Conservation (phyloP, 2,329 filamentous ascomycete genomes). For the Cladosporium sphaerospermum region DNA sequence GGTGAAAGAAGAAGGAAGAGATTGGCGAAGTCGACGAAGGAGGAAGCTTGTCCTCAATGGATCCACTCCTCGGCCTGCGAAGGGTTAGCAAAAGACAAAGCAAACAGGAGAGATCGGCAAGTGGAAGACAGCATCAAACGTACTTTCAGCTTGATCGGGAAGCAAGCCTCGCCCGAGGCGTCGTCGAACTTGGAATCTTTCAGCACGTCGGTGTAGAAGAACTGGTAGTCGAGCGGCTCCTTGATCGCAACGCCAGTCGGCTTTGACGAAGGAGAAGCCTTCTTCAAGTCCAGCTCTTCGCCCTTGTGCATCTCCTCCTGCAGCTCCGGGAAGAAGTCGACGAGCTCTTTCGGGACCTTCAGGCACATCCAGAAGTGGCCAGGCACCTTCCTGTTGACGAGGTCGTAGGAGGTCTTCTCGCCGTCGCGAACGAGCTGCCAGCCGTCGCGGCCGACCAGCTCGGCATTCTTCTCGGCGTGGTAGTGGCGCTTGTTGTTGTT, state of each 20-base stretch:
- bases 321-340: neutral
- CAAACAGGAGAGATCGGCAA: neutral
- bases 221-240: neutral
- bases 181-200: neutral
- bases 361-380: neutral
- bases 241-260: neutral
- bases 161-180: neutral
- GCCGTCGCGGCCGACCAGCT: neutral
- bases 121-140: neutral
- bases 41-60: neutral
- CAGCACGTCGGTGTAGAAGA: neutral
- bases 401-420: neutral
- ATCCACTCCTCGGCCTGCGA: neutral
- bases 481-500: slow-evolving; percentile 1
- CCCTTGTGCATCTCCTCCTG: neutral
- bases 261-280: neutral
- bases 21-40: neutral
- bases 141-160: neutral
- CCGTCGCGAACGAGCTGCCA: neutral
- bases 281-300: neutral
- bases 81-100: neutral
- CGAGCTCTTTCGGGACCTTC: neutral
- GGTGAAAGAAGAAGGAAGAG: neutral
- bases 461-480: slow-evolving; percentile 7
- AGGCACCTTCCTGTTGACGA: neutral